Base-by-base conservation (phyloP, 2,329 filamentous ascomycete species). In the Penicillium corylophilum region DNA sequence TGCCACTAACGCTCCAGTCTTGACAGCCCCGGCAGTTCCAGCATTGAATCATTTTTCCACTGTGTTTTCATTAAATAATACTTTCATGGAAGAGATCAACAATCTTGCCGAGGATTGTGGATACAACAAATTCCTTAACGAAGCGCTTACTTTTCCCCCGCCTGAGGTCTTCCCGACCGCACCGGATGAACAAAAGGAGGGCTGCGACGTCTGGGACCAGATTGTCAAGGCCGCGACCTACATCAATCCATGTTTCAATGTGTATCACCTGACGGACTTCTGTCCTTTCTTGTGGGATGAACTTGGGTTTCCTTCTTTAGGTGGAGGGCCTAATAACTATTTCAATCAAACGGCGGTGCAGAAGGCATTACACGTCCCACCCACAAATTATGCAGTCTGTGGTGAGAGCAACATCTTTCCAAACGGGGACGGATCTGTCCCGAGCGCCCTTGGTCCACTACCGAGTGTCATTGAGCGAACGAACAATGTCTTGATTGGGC, bases 211-310 rank as follows among this genome's bases (percentile, higher is more conserved):
- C 13, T 86, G 79, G 65, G 68, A 78, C 45, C 74, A 79, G 15
- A 80, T 88, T 29, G 73, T 73, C 57, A 61, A 75, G 0, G 85
- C 83, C 16, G 79, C 80, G 7, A 56, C 74, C 3, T 65, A 75
- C 4, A 69, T 83, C 36, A 93, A 93, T 72, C 89, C 89, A 0
- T 93, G 89, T 75, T 94, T 88, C 72, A 85, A 90, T 66, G 76
- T 87, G 7, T 92, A 91, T 71, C 82, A 88, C 43, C 79, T 92
- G 7, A 82, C 82, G 0, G 86, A 84, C 6, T 87, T 84, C 4
- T 93, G 89, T 64, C 89, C 89, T 0, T 64, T 83, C 7, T 74
- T 83, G 2, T 89, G 82, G 78, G 83, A 89, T 54, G 80, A 85
- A 0, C 77, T 91, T 16, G 83, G 83, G 6, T 86, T 87, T 69